phyloP scores from a whole-genome alignment of 306 rosid genomes.

The Prunus campanulata region DNA sequence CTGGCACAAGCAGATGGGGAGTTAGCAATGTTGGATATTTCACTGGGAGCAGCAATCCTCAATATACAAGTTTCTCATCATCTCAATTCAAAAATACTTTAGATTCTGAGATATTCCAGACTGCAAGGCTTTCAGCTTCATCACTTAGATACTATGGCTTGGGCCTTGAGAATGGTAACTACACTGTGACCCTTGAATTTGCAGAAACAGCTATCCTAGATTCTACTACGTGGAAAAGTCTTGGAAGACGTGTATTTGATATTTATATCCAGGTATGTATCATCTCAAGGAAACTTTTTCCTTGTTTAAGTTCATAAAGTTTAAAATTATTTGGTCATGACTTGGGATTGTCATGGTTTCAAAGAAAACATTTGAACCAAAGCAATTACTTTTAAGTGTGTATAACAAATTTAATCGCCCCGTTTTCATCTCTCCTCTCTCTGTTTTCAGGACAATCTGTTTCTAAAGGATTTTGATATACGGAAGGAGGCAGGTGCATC shows the following conservation, averaged over 20 bases:
- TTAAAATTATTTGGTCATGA: neutral
- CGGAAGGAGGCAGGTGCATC: slow-evolving; percentile 60
- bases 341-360: neutral
- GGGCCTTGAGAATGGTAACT: slow-evolving; percentile 66
- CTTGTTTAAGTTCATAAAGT: neutral
- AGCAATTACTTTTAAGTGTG: neutral
- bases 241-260: slow-evolving; percentile 69
- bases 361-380: neutral
- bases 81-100: slow-evolving; percentile 44
- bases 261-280: slow-evolving; percentile 65
- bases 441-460: slow-evolving; percentile 47
- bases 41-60: slow-evolving; percentile 20
- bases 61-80: slow-evolving; percentile 22
- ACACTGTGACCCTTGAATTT: slow-evolving; percentile 65
- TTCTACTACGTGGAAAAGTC: slow-evolving; percentile 52
- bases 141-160: slow-evolving; percentile 78
- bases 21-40: slow-evolving; percentile 70
- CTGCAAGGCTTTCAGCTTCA: slow-evolving; percentile 69
- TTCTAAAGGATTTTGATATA: slow-evolving; percentile 62
- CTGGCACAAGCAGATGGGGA: slow-evolving; percentile 54
- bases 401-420: neutral
- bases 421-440: neutral
- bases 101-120: slow-evolving; percentile 58
- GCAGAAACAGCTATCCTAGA: slow-evolving; percentile 49
- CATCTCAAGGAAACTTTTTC: neutral